Percentiles rank a stretch among this genome's conserved stretches.
phyloP scores from a whole-genome alignment of 179 eudicot genomes.

The Dionaea muscipula region DNA sequence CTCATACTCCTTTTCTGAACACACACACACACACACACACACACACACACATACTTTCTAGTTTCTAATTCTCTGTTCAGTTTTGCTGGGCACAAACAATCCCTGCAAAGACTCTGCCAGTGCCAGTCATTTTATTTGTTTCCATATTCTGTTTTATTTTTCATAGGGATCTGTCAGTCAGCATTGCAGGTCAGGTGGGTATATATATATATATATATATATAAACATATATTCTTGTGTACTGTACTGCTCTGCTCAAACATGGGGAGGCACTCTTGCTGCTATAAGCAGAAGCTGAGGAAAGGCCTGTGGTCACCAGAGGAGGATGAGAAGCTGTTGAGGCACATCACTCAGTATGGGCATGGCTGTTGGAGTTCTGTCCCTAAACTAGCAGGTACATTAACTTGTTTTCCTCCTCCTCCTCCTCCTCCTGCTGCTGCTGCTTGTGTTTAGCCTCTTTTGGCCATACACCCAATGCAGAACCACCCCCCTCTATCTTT shows the following conservation, averaged over 20 bases:
- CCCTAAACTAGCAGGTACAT: conserved; percentile 80
- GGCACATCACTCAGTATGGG: conserved; percentile 70
- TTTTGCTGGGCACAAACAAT: no score
- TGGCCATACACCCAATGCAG: no score
- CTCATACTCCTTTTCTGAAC: conserved; percentile 1
- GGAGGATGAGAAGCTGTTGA: conserved; percentile 87
- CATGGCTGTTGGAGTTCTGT: conserved; percentile 99
- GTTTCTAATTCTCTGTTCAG: no score
- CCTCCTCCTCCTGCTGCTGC: no score
- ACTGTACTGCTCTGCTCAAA: no score
- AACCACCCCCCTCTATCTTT: background rate
- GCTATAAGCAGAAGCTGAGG: conserved; percentile 88
- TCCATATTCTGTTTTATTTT: background rate
- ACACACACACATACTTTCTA: background rate
- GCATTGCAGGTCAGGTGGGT: conserved; percentile 11
- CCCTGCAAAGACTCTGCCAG: no score
- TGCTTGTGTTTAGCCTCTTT: no score
- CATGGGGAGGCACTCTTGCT: conserved; percentile 97
- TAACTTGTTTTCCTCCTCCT: background rate
- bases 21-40: no score
- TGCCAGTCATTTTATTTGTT: no score
- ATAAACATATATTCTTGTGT: no score
- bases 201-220: no score
- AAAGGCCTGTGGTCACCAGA: conserved; percentile 98
- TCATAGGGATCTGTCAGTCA: background rate